phyloP scores from a whole-genome alignment of 805 yeast species.

The Wickerhamiella azyma region DNA sequence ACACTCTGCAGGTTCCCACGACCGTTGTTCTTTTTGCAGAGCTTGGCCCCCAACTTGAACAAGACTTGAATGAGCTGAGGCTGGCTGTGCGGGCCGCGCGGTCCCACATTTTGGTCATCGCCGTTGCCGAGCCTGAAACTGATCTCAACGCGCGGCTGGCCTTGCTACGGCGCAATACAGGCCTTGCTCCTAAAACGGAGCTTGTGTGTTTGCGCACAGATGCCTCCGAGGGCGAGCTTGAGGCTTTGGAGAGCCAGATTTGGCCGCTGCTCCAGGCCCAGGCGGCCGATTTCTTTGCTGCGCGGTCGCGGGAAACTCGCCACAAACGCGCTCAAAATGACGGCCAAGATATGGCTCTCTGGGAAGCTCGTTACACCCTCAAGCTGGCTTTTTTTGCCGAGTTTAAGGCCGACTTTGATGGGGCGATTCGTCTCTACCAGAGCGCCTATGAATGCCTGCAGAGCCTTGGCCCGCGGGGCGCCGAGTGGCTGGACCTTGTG shows the following conservation, averaged over 20 bases:
- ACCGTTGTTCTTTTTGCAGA: conserved; percentile 33
- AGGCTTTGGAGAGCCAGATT: conserved; percentile 27
- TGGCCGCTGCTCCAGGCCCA: conserved; percentile 30
- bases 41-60: conserved; percentile 21
- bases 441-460: conserved; percentile 35
- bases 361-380: conserved; percentile 39
- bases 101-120: conserved; percentile 3
- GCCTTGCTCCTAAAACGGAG: conserved; percentile 34
- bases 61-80: conserved; percentile 16
- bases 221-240: conserved; percentile 29
- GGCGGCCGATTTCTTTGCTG: conserved; percentile 31
- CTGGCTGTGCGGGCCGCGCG: conserved; percentile 6
- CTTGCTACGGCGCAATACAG: conserved; percentile 31
- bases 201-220: conserved; percentile 31
- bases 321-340: conserved; percentile 16
- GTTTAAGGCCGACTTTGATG: conserved; percentile 34
- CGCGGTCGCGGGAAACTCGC: conserved; percentile 13
- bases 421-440: conserved; percentile 38
- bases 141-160: conserved; percentile 5
- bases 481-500: conserved; percentile 36
- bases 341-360: conserved; percentile 24
- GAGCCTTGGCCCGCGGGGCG: conserved; percentile 8
- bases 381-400: conserved; percentile 41
- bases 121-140: background rate
- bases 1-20: conserved; percentile 35